Percentiles rank a stretch among this genome's conserved stretches.
Evolutionary conservation across 768 basidiomycete genomes (phyloP).

Genomic region (Mrakia hoshinonis): DNA sequence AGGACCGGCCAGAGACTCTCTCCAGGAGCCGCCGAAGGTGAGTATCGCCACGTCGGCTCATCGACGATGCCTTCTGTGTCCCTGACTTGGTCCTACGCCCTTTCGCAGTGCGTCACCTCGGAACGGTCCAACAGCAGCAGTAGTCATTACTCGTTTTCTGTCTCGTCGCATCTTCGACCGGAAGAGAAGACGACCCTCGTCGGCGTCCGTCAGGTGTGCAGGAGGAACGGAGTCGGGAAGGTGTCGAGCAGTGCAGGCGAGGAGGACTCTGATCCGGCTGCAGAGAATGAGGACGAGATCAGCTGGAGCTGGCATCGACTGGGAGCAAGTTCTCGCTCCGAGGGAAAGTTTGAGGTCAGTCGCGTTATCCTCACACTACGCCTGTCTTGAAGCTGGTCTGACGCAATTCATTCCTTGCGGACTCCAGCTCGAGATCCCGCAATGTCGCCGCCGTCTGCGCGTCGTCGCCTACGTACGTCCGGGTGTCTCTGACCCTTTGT

Average conservation of each 20-base stretch:
- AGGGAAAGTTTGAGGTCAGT: not conserved
- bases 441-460: not conserved
- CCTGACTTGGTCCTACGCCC: not conserved
- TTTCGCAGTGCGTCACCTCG: not conserved
- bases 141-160: not conserved
- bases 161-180: not conserved
- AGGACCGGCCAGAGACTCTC: not conserved
- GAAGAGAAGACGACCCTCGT: not conserved
- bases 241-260: not conserved
- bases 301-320: not conserved
- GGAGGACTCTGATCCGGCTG: no score
- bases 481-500: not conserved
- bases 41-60: not conserved
- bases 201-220: not conserved
- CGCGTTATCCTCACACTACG: not conserved
- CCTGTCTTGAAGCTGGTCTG: not conserved
- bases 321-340: no score
- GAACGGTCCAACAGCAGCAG: not conserved
- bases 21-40: conserved; percentile 10
- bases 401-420: not conserved
- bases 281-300: not conserved
- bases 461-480: conserved; percentile 1
- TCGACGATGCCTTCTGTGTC: not conserved
- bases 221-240: not conserved
- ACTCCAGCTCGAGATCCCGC: not conserved